phyloP scores from a whole-genome alignment of 805 yeast genomes.

The Barnettozyma sucrosica region DNA sequence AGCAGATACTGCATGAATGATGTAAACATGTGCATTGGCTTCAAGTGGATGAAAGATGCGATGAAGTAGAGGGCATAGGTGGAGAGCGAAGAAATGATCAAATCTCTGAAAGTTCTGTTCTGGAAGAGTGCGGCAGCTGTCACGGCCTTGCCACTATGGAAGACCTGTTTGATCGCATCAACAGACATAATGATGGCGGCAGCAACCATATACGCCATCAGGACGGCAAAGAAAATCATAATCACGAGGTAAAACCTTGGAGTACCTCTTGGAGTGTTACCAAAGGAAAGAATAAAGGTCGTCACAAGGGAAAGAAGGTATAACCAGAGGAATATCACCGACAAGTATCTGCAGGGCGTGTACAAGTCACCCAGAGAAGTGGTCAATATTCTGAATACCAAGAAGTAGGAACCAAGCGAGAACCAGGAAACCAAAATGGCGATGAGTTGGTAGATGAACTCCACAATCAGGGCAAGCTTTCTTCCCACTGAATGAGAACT shows the following conservation, averaged over 20 bases:
- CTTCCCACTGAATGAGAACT: conserved; percentile 62
- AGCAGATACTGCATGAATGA: conserved; percentile 79
- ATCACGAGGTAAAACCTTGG: conserved; percentile 68
- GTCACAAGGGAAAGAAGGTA: conserved; percentile 76
- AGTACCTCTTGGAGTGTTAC: conserved; percentile 92
- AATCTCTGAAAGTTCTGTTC: conserved; percentile 73
- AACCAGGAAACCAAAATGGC: conserved; percentile 86
- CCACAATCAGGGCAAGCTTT: conserved; percentile 67
- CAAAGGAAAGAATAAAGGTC: conserved; percentile 85
- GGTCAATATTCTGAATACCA: conserved; percentile 85
- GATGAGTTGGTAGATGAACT: conserved; percentile 72
- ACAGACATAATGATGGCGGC: conserved; percentile 81
- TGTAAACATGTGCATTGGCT: conserved; percentile 91
- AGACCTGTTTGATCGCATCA: conserved; percentile 52
- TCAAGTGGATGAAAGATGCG: conserved; percentile 76
- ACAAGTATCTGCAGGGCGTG: conserved; percentile 68
- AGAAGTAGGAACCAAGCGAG: conserved; percentile 81
- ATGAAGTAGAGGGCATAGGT: conserved; percentile 78
- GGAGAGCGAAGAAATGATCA: conserved; percentile 78
- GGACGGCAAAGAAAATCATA: conserved; percentile 72
- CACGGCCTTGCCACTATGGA: conserved; percentile 25
- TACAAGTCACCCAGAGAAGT: conserved; percentile 67
- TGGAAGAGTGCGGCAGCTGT: conserved; percentile 47
- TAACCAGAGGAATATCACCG: conserved; percentile 79
- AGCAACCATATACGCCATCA: conserved; percentile 86